Base-by-base conservation (phyloP, 176 grass and related monocot genomes). In the Carex parvula region DNA sequence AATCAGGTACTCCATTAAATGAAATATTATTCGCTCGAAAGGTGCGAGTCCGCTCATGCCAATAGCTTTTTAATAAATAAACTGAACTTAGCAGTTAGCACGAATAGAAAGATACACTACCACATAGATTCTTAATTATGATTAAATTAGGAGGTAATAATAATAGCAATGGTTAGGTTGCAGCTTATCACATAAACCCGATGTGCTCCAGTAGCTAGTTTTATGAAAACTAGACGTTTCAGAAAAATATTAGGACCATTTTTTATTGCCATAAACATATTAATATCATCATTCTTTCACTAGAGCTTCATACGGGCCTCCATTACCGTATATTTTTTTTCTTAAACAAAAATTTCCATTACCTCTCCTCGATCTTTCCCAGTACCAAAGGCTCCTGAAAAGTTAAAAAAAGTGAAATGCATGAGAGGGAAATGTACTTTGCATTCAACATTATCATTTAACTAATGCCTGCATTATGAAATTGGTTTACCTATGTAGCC, bases 331-430 rank as follows among this genome's bases (percentile, higher is more conserved):
- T 44, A 29, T 8, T 55, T 29, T 62, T 62, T 62, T 0, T 21
- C 18, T 32, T 29, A 48, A 76, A 76, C 11, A 75, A 76, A 76
- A 30, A 32, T 24, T 29, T 67, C 65, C 60, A 65, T 90, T 88
- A 97, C 94, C 94, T 97, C 92, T 89, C 85, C 15, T 80, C 22
- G 81, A 64, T 82, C 83, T 90, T 94, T 97, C 20, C 92, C 94
- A 84, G 94, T 89, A 70, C 94, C 94, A 88, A 97, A 97, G 78
- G 94, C 94, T 11, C 94, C 94, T 97, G 86, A 86, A 90, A 87
- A 24, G 33, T 73, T 65, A 58, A 4, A 53, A 84, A 89, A 39
- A 66, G 74, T 56, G 77, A 60, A 82, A 72, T 68, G 60, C 30
- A 85, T 35, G 4, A 85, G 35, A 55, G 16, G 60, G 22, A 29